phyloP scores from a whole-genome alignment of 768 basidiomycete species.

The Crucibulum laeve region DNA sequence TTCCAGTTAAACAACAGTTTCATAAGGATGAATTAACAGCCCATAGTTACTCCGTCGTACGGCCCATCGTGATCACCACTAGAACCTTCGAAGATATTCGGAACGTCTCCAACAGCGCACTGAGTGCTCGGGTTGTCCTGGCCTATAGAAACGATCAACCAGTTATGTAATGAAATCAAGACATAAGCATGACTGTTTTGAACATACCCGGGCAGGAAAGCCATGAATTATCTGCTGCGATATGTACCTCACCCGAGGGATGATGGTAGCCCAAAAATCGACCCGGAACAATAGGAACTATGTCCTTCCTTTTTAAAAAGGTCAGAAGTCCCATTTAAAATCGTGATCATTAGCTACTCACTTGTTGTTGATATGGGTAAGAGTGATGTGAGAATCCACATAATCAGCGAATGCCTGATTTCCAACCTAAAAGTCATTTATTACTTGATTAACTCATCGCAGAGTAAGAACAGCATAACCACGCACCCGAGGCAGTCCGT shows the following conservation, averaged over 20 bases:
- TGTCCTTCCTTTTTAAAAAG: background rate
- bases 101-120: conserved; percentile 41
- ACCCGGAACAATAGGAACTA: conserved; percentile 14
- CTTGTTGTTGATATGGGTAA: conserved; percentile 18
- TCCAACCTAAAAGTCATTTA: conserved; percentile 22
- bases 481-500: conserved; percentile 38
- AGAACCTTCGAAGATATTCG: conserved; percentile 34
- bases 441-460: background rate
- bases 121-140: conserved; percentile 51
- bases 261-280: conserved; percentile 40
- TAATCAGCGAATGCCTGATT: conserved; percentile 24
- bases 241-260: conserved; percentile 47
- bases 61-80: conserved; percentile 36
- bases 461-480: conserved; percentile 10
- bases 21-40: background rate
- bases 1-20: too few species aligned
- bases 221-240: conserved; percentile 46
- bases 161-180: background rate
- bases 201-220: conserved; percentile 46
- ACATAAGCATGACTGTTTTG: background rate
- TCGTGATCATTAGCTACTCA: background rate
- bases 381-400: conserved; percentile 13
- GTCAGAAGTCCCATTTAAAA: background rate
- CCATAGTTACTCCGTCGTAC: conserved; percentile 2
- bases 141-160: background rate